These are phyloP conservation scores for Moesziomyces aphidis DNA, from an alignment of 1,284 basidiomycete genomes.

Conservation along the genomic window DNA sequence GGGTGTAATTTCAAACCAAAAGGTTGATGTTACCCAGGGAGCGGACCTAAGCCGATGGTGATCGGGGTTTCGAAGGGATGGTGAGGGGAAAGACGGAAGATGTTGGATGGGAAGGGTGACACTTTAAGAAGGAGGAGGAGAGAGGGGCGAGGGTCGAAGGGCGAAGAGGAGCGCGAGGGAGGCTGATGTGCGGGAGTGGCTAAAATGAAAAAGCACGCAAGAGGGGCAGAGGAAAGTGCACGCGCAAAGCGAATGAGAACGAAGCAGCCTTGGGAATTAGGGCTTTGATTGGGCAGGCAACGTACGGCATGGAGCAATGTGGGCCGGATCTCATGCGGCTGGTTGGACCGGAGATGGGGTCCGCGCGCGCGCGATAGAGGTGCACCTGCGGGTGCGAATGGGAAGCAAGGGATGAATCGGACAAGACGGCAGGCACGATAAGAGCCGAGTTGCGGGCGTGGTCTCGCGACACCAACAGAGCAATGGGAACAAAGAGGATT, in stretches of 20 bases:
- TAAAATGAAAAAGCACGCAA: conserved; percentile 14
- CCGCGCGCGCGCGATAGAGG: too few relatives aligned
- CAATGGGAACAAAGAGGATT: not conserved
- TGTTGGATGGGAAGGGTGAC: not conserved
- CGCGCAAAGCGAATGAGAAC: not conserved
- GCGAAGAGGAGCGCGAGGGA: not conserved
- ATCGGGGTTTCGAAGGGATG: conserved; percentile 5
- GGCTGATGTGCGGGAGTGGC: not conserved
- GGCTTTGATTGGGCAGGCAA: not conserved
- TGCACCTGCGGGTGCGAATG: not conserved
- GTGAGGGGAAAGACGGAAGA: not conserved
- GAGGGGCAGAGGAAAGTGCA: not conserved
- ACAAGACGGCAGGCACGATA: conserved; percentile 1
- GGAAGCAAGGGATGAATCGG: not conserved
- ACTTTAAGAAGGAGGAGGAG: not conserved
- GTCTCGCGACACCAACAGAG: too few relatives aligned
- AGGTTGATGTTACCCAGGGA: too few relatives aligned
- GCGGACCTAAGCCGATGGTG: too few relatives aligned
- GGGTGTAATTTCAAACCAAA: too few relatives aligned
- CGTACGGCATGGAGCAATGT: not conserved
- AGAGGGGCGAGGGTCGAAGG: not conserved
- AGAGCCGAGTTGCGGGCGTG: not conserved
- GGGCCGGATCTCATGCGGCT: not conserved
- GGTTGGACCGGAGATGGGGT: not conserved
- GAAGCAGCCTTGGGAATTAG: not conserved